phyloP scores from a whole-genome alignment of 2,329 filamentous ascomycete species.

The Fragosphaeria purpurea region DNA sequence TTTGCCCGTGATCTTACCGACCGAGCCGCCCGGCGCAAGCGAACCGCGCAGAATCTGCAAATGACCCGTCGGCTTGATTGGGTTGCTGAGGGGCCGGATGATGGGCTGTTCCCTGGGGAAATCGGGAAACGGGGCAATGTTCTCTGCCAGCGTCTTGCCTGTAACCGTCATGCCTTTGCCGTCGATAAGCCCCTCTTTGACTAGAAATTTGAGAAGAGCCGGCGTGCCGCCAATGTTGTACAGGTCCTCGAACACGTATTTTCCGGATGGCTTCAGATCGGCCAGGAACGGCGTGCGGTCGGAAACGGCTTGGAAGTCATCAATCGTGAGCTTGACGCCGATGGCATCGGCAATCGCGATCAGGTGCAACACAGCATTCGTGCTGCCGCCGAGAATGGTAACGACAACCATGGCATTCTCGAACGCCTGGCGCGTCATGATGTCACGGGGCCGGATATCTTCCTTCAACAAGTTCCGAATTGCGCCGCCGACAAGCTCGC shows the following conservation, averaged over 20 bases:
- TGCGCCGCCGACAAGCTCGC: constrained; percentile 58
- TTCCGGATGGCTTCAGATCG: constrained; percentile 75
- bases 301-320: constrained; percentile 77
- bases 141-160: constrained; percentile 80
- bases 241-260: constrained; percentile 75
- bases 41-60: constrained; percentile 82
- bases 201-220: constrained; percentile 75
- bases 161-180: constrained; percentile 76
- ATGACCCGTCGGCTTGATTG: constrained; percentile 80
- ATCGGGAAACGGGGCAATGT: constrained; percentile 64
- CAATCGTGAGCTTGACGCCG: constrained; percentile 71
- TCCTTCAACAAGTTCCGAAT: constrained; percentile 66
- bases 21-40: constrained; percentile 74
- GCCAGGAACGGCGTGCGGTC: constrained; percentile 72
- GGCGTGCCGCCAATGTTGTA: constrained; percentile 84
- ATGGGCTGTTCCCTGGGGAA: constrained; percentile 71
- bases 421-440: constrained; percentile 70
- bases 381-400: constrained; percentile 74
- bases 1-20: constrained; percentile 91
- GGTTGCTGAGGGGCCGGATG: constrained; percentile 69
- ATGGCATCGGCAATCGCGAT: constrained; percentile 77
- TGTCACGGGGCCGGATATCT: constrained; percentile 67
- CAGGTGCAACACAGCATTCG: constrained; percentile 75
- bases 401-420: constrained; percentile 79
- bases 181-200: constrained; percentile 73